These are phyloP conservation scores for Polygonum maritimum DNA, from an alignment of 148 eudicot species.

Conservation along the genomic window DNA sequence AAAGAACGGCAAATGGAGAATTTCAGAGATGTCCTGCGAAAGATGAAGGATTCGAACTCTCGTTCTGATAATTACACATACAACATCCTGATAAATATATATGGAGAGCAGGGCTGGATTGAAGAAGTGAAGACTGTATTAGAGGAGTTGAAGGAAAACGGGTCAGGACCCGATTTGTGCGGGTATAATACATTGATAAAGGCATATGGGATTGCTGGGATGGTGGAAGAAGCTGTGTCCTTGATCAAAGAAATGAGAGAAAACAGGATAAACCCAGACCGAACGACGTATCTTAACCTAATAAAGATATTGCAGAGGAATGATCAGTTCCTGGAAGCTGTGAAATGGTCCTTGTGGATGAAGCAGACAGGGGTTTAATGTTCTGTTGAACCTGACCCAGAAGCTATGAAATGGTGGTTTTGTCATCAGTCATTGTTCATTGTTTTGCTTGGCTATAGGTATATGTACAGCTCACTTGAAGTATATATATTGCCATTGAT, in stretches of 20 bases:
- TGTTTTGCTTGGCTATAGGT: slow-evolving; percentile 3
- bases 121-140: slow-evolving; percentile 69
- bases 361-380: slow-evolving; percentile 67
- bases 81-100: slow-evolving; percentile 77
- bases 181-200: slow-evolving; percentile 89
- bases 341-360: slow-evolving; percentile 99
- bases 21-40: slow-evolving; percentile 50
- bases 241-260: slow-evolving; percentile 79
- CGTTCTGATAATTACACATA: slow-evolving; percentile 62
- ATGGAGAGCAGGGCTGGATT: slow-evolving; percentile 86
- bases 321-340: slow-evolving; percentile 83
- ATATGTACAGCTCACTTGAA: slow-evolving; percentile 2
- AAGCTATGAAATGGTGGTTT: neutral
- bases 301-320: slow-evolving; percentile 59
- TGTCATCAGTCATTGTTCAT: neutral
- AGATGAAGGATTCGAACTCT: slow-evolving; percentile 50
- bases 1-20: slow-evolving; percentile 74
- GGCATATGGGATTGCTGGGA: slow-evolving; percentile 95
- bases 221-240: slow-evolving; percentile 87
- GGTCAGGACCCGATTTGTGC: slow-evolving; percentile 67
- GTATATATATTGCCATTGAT: neutral
- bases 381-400: slow-evolving; percentile 20
- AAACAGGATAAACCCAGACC: slow-evolving; percentile 67
- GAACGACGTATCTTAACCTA: slow-evolving; percentile 54
- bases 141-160: slow-evolving; percentile 62